These are phyloP conservation scores for Sporisorium reilianum DNA, from an alignment of 1,284 basidiomycete species.

Conservation along the genomic window DNA sequence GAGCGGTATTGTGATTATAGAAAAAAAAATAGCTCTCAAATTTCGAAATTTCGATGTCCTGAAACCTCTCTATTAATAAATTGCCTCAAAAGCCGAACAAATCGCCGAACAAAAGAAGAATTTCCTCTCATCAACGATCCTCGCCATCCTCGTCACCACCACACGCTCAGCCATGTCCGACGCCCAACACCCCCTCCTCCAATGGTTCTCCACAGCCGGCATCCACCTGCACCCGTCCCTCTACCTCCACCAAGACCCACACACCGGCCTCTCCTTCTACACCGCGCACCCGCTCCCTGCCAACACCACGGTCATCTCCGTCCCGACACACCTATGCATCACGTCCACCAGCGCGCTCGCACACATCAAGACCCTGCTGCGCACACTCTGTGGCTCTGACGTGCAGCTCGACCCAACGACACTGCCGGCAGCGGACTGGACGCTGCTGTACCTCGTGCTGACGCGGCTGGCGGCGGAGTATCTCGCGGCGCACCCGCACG, in stretches of 20 bases:
- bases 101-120: not conserved
- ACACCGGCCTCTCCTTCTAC: constrained; percentile 38
- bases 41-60: no score
- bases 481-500: not conserved
- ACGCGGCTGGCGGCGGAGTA: constrained; percentile 12
- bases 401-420: not conserved
- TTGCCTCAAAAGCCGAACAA: constrained; percentile 7
- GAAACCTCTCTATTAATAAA: no score
- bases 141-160: not conserved
- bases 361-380: not conserved
- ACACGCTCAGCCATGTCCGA: not conserved
- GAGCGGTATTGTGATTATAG: no score
- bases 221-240: constrained; percentile 25
- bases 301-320: constrained; percentile 29
- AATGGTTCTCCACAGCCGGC: constrained; percentile 28
- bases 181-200: constrained; percentile 2
- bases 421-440: constrained; percentile 33
- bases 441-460: constrained; percentile 39
- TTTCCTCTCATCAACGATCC: not conserved
- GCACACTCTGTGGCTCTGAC: not conserved
- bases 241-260: constrained; percentile 23
- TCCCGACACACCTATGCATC: constrained; percentile 35
- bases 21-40: no score
- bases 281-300: constrained; percentile 13
- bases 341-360: constrained; percentile 18